These are phyloP conservation scores for Physaria fendleri DNA, from an alignment of 345 rosid species.

Conservation along the genomic window DNA sequence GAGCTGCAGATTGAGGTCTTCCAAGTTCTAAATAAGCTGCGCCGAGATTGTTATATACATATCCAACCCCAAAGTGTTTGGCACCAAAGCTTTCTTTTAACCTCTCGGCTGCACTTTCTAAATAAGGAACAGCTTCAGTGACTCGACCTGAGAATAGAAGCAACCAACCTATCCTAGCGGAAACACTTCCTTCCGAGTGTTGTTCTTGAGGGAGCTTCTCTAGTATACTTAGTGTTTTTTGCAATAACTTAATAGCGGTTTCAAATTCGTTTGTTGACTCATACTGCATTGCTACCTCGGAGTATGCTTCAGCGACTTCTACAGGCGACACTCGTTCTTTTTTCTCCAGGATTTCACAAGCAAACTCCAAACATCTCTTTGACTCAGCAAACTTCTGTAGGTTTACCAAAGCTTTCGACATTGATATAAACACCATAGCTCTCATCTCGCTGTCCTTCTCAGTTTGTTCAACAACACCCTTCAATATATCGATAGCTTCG, in stretches of 20 bases:
- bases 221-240: conserved; percentile 63
- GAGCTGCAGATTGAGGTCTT: conserved; percentile 92
- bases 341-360: conserved; percentile 73
- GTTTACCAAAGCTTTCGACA: conserved; percentile 71
- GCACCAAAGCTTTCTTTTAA: conserved; percentile 86
- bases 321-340: conserved; percentile 55
- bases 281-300: conserved; percentile 85
- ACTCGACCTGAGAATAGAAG: conserved; percentile 78
- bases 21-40: conserved; percentile 89
- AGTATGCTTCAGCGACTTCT: conserved; percentile 86
- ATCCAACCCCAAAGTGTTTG: conserved; percentile 89
- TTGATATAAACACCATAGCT: conserved; percentile 67
- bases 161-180: conserved; percentile 94
- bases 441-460: conserved; percentile 70
- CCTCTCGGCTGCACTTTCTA: conserved; percentile 83
- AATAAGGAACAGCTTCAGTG: conserved; percentile 71
- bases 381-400: conserved; percentile 65
- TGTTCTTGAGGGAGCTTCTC: conserved; percentile 88
- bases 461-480: conserved; percentile 53
- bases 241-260: conserved; percentile 63
- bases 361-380: conserved; percentile 71
- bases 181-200: conserved; percentile 77
- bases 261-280: conserved; percentile 86
- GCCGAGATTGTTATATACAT: conserved; percentile 87
- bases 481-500: conserved; percentile 64